Conservation (phyloP, 2,329 filamentous ascomycete species). For the Fusarium torreyae region DNA sequence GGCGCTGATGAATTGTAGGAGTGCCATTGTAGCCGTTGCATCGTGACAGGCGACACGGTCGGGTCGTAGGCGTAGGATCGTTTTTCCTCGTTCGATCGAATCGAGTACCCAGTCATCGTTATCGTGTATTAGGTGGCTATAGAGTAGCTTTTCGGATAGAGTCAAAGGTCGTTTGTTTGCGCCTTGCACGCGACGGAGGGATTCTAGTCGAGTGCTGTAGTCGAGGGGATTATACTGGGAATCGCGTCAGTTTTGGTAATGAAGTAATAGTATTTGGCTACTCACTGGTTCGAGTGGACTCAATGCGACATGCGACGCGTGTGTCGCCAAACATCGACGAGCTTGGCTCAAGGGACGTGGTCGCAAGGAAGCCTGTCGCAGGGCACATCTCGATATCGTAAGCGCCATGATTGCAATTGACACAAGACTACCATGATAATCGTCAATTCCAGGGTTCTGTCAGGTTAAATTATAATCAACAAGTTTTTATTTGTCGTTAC, state of each 20-base stretch:
- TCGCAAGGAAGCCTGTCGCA: not conserved
- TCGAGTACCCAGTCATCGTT: slow-evolving; percentile 47
- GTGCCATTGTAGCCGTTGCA: slow-evolving; percentile 60
- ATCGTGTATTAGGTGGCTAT: slow-evolving; percentile 55
- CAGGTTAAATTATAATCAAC: not conserved
- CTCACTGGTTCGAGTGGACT: slow-evolving; percentile 45
- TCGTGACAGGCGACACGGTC: slow-evolving; percentile 61
- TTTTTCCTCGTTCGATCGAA: slow-evolving; percentile 56
- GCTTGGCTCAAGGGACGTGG: accelerated
- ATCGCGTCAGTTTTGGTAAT: accelerated
- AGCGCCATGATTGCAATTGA: not conserved
- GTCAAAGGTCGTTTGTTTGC: slow-evolving; percentile 51
- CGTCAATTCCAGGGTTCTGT: accelerated
- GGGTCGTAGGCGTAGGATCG: slow-evolving; percentile 55
- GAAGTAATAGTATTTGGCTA: accelerated
- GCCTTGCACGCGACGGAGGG: slow-evolving; percentile 33
- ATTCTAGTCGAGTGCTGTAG: slow-evolving; percentile 32
- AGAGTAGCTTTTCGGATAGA: slow-evolving; percentile 58
- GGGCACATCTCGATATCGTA: not conserved
- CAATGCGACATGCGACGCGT: slow-evolving; percentile 29
- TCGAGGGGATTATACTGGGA: slow-evolving; percentile 37
- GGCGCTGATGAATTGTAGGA: slow-evolving; percentile 60
- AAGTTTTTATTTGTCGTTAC: slow-evolving; percentile 3
- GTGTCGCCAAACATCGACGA: slow-evolving; percentile 6
- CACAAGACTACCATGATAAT: not conserved